These are phyloP conservation scores for Lomentospora prolificans DNA, from an alignment of 2,329 filamentous ascomycete species.

Conservation along the genomic window DNA sequence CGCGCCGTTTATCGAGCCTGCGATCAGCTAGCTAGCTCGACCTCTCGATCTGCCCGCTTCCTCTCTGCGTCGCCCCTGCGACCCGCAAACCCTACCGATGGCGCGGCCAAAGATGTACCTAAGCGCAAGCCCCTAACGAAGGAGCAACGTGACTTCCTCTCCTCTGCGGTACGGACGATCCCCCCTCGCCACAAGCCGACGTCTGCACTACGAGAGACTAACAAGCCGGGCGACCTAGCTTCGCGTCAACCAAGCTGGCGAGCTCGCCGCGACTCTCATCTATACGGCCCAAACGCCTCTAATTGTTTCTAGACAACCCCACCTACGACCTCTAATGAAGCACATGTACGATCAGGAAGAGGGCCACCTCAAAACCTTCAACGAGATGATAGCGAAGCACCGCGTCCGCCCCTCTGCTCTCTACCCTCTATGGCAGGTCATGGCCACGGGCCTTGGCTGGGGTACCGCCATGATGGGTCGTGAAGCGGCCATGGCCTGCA, in stretches of 20 bases:
- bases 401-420: conserved; percentile 86
- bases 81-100: not conserved
- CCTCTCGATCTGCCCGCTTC: not conserved
- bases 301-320: conserved; percentile 70
- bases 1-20: not conserved
- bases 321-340: conserved; percentile 81
- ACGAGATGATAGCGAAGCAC: conserved; percentile 70
- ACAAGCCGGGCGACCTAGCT: conserved; percentile 37
- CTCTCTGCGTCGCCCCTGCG: not conserved
- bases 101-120: conserved; percentile 19
- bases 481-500: conserved; percentile 97
- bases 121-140: conserved; percentile 53
- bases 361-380: conserved; percentile 79
- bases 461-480: conserved; percentile 78
- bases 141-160: conserved; percentile 64
- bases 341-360: conserved; percentile 99
- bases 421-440: conserved; percentile 78
- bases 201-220: not conserved
- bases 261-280: conserved; percentile 92
- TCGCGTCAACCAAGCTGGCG: conserved; percentile 93
- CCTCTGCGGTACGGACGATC: conserved; percentile 49
- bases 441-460: conserved; percentile 79
- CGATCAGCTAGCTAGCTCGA: not conserved
- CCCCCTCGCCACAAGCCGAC: too few relatives aligned
- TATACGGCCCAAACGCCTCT: conserved; percentile 81